Base-by-base conservation (phyloP, 1,139 yeast species). In the Saccharomyces hybrid region DNA sequence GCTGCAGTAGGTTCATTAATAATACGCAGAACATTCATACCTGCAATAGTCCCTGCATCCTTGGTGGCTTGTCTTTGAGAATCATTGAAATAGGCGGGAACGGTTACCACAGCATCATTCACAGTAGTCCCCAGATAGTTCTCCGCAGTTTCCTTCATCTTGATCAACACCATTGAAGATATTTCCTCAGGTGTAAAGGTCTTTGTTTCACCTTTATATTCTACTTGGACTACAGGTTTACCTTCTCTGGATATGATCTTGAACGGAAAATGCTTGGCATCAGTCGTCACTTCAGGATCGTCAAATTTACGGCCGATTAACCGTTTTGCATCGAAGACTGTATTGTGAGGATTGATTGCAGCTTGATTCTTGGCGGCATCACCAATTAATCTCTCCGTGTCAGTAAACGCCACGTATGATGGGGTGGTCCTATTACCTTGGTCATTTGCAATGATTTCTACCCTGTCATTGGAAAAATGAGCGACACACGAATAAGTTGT, bases 1-100 rank as follows among this genome's bases (percentile, higher is more conserved):
- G 97, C 97, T 52, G 97, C 97, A 55, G 97, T 90, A 60, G 97
- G 97, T 78, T 90, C 97, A 73, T 90, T 90, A 64, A 90, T 95
- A 69, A 90, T 90, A 78, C 97, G 86, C 71, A 90, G 81, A 57
- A 90, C 95, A 68, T 87, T 89, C 71, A 90, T 82, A 65, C 97
- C 97, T 50, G 96, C 95, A 78, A 90, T 90, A 59, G 88, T 80
- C 77, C 96, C 97, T 54, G 97, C 96, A 73, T 90, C 96, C 79
- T 90, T 90, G 61, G 97, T 90, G 59, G 97, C 97, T 75, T 90
- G 96, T 78, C 97, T 85, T 77, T 90, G 98, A 58, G 97, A 95
- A 75, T 90, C 97, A 73, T 90, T 91, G 79, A 91, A 91, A 77
- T 90, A 91, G 54, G 97, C 98, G 57, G 98, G 97, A 55, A 91